phyloP scores from a whole-genome alignment of 371 early-diverging fungal species.

The Mucor mucedo region DNA sequence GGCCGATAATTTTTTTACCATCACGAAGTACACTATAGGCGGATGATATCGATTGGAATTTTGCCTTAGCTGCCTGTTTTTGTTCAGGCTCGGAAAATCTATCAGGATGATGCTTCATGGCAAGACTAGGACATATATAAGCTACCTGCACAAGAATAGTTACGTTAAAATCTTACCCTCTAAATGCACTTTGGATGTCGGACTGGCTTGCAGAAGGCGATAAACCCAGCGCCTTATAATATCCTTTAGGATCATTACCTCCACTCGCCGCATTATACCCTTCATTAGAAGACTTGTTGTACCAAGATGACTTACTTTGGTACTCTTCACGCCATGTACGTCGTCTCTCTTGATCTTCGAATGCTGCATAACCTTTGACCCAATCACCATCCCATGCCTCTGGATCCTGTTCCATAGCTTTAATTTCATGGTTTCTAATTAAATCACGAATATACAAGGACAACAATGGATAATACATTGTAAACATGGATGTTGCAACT shows the following conservation, averaged over 20 bases:
- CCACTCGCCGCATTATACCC: slow-evolving; percentile 4
- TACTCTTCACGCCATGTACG: slow-evolving; percentile 57
- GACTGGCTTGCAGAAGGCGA: slow-evolving; percentile 47
- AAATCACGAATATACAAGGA: slow-evolving; percentile 53
- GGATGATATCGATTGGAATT: slow-evolving; percentile 61
- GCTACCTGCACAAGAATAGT: not conserved
- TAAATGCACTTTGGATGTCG: slow-evolving; percentile 67
- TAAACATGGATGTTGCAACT: slow-evolving; percentile 49
- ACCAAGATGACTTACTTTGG: slow-evolving; percentile 32
- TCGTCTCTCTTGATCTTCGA: slow-evolving; percentile 59
- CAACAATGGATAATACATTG: slow-evolving; percentile 61
- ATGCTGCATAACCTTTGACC: slow-evolving; percentile 59
- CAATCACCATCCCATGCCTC: slow-evolving; percentile 62
- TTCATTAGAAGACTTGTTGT: slow-evolving; percentile 7
- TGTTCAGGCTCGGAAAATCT: slow-evolving; percentile 56
- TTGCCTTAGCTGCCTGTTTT: slow-evolving; percentile 56
- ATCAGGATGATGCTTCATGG: slow-evolving; percentile 62
- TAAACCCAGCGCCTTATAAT: slow-evolving; percentile 55
- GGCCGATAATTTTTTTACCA: slow-evolving; percentile 33
- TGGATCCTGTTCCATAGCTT: slow-evolving; percentile 48
- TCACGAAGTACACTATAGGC: slow-evolving; percentile 67
- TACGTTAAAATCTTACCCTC: slow-evolving; percentile 41
- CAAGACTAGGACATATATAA: slow-evolving; percentile 35
- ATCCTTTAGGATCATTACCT: slow-evolving; percentile 51
- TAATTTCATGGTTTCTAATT: slow-evolving; percentile 54